Percentiles rank a stretch among this genome's conserved stretches.
Conservation (phyloP, 2,329 filamentous ascomycete species). For the Thyridium curvatum region DNA sequence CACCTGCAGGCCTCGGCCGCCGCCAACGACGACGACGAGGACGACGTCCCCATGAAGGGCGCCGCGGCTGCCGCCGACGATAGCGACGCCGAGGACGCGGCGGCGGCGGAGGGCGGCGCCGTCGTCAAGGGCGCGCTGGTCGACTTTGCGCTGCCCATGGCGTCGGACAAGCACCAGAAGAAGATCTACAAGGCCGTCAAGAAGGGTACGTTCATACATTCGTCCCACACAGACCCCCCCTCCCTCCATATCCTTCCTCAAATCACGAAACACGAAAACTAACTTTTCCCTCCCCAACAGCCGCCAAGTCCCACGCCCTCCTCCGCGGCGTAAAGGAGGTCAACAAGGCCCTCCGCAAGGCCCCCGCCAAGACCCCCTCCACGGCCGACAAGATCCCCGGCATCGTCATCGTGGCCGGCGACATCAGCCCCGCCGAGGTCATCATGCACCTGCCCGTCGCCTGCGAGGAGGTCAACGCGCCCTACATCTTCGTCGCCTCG, state of each 20-base stretch:
- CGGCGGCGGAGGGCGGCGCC: slow-evolving; percentile 35
- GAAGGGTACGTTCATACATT: slow-evolving; percentile 40
- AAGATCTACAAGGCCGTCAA: slow-evolving; percentile 60
- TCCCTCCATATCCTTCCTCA: no score
- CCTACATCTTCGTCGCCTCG: slow-evolving; percentile 91
- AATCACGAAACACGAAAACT: slow-evolving; percentile 9
- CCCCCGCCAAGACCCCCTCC: slow-evolving; percentile 61
- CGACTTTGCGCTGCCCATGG: slow-evolving; percentile 76
- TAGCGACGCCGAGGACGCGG: slow-evolving; percentile 38
- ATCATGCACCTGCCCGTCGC: slow-evolving; percentile 97
- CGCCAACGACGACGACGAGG: slow-evolving; percentile 33
- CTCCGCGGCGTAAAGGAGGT: slow-evolving; percentile 99
- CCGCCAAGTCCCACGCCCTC: slow-evolving; percentile 89
- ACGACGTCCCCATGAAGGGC: slow-evolving; percentile 15
- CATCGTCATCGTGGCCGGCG: slow-evolving; percentile 87
- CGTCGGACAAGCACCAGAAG: slow-evolving; percentile 69
- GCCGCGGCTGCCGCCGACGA: slow-evolving; percentile 19
- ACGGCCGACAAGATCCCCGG: slow-evolving; percentile 51
- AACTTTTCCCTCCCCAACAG: slow-evolving; percentile 38
- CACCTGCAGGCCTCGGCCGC: slow-evolving; percentile 53
- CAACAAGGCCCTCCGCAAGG: slow-evolving; percentile 96
- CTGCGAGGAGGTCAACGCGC: slow-evolving; percentile 96
- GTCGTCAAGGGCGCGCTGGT: slow-evolving; percentile 50
- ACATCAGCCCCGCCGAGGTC: slow-evolving; percentile 98
- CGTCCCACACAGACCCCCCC: neutral